Evolutionary conservation across 2,329 filamentous ascomycete species (phyloP), one percentile per base, ranked within the genome.

Genomic region (Aspergillus japonicus): DNA sequence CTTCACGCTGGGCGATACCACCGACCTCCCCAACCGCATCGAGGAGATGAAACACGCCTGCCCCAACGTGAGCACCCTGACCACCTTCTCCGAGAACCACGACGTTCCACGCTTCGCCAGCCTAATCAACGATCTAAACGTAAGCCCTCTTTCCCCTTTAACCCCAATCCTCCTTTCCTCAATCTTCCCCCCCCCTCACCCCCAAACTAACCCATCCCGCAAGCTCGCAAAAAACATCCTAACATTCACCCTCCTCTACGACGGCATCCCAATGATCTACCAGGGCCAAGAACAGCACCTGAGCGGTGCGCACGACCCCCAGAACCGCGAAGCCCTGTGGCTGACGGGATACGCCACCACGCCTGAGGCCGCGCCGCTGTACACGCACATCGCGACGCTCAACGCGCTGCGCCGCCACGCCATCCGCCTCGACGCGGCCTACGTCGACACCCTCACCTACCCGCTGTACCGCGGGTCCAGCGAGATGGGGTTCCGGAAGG

Each of bases 261-360:
- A 87, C 57, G 87, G 87, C 24, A 84, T 89, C 48, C 86, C 86
- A 0, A 85, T 88, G 58, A 79, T 89, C 42, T 89, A 89, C 73
- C 82, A 87, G 65, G 87, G 87, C 31, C 84, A 86, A 62, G 87
- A 89, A 72, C 87, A 89, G 67, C 83, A 82, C 62, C 86, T 81
- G 69, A 70, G 76, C 1, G 82, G 82, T 19, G 78, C 77, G 16
- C 77, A 71, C 53, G 72, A 71, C 52, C 83, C 83, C 7, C 74
- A 79, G 0, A 79, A 78, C 54, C 82, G 85, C 47, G 83, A 86
- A 69, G 81, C 84, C 24, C 73, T 85, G 49, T 87, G 85, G 85
- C 73, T 78, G 29, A 81, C 81, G 42, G 71, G 70, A 23, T 87
- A 81, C 73, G 68, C 78, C 58, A 78, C 73, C 14, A 10, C 26